Evolutionary conservation across 345 rosid genomes (phyloP), one percentile per base, ranked within the genome.

Genomic region (Moricandia arvensis): DNA sequence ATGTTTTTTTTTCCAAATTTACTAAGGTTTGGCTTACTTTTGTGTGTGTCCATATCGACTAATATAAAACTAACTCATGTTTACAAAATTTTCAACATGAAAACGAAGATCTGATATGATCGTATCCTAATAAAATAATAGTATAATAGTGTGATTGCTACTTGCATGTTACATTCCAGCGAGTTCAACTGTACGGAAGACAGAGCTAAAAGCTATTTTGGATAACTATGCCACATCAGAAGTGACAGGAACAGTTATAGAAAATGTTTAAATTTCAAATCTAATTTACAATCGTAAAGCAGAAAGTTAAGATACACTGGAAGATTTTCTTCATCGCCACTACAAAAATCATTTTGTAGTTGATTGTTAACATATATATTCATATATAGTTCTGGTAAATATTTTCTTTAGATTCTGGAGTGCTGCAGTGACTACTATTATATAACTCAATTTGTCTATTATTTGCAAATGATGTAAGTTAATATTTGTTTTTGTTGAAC

Each of bases 161-260:
- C 53, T 53, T 43, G 77, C 71, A 55, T 73, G 77, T 60, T 68
- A 66, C 69, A 61, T 68, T 68, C 69, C 74, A 75, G 79, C 63
- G 21, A 61, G 64, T 69, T 69, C 10, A 27, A 68, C 58, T 62
- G 69, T 69, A 76, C 79, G 79, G 79, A 62, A 61, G 58, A 38
- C 69, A 61, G 29, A 69, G 57, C 58, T 59, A 61, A 75, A 69
- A 11, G 37, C 58, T 29, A 7, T 6, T 69, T 69, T 54, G 75
- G 80, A 76, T 76, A 76, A 76, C 75, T 54, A 6, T 43, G 70
- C 70, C 33, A 76, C 80, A 73, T 76, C 70, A 63, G 59, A 51
- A 53, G 34, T 47, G 65, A 69, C 75, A 69, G 49, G 17, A 41
- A 69, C 70, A 38, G 63, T 68, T 75, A 10, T 1, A 31, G 12